These are phyloP conservation scores for Luffa acutangula DNA, from an alignment of 306 rosid species.

Conservation along the genomic window DNA sequence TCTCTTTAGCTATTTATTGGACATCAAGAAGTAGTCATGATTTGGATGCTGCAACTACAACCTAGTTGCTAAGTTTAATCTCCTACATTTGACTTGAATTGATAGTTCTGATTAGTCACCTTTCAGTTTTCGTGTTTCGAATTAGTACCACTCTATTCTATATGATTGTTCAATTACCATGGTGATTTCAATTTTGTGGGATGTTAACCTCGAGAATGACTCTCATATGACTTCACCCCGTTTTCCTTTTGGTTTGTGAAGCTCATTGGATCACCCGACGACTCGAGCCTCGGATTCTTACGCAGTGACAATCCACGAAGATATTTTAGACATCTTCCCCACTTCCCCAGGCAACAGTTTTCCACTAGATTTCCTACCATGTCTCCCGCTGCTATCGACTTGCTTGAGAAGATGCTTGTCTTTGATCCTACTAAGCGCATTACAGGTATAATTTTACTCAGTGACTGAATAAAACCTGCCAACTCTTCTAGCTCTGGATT, in stretches of 20 bases:
- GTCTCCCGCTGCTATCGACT: conserved; percentile 75
- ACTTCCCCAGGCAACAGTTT: conserved; percentile 58
- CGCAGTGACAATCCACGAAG: conserved; percentile 85
- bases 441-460: conserved; percentile 42
- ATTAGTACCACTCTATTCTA: not conserved
- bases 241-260: conserved; percentile 26
- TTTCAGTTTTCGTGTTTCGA: not conserved
- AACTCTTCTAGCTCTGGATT: not conserved
- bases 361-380: conserved; percentile 53
- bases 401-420: conserved; percentile 90
- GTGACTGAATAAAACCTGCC: not conserved
- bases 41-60: not conserved
- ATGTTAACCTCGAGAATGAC: not conserved
- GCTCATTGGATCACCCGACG: conserved; percentile 98
- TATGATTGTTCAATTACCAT: not conserved
- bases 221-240: conserved; percentile 1
- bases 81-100: not conserved
- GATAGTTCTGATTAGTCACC: not conserved
- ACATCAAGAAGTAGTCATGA: not conserved
- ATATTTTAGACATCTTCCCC: conserved; percentile 82
- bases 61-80: not conserved
- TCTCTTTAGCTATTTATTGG: not conserved
- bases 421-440: conserved; percentile 90
- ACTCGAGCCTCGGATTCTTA: conserved; percentile 82
- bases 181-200: not conserved